A percentile compares a stretch with the other conserved stretches of the same genome.
These are phyloP conservation scores for Leishmania major DNA, from an alignment of 208 protist species.

Conservation along the genomic window DNA sequence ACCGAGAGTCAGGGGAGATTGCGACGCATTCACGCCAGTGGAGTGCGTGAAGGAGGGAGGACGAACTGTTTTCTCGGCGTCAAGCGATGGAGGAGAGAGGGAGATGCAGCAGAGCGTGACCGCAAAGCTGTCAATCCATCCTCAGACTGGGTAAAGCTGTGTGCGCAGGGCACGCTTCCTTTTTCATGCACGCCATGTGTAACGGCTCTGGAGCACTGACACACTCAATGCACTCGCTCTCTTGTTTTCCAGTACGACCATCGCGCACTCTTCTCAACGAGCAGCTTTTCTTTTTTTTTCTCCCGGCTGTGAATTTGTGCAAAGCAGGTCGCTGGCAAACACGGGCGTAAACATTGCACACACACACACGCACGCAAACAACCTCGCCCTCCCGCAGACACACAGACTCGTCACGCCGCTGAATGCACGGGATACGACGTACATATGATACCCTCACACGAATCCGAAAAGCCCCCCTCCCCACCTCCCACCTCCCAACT, in stretches of 20 bases:
- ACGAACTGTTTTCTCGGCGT: background rate
- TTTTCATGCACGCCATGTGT: background rate
- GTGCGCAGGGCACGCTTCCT: background rate
- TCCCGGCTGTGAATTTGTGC: background rate
- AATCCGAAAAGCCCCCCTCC: background rate
- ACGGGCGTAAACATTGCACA: background rate
- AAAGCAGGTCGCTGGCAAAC: background rate
- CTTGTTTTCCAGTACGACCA: background rate
- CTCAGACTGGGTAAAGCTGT: background rate
- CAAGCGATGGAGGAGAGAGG: background rate
- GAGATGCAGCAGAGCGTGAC: background rate
- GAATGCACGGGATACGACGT: background rate
- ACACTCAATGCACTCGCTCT: background rate
- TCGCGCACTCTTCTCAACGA: background rate
- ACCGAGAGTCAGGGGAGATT: background rate
- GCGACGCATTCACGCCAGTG: background rate
- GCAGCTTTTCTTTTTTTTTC: background rate
- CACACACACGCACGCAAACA: background rate
- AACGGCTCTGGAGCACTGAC: background rate
- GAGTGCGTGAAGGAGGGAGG: too few relatives aligned
- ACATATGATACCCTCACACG: background rate
- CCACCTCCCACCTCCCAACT: too few relatives aligned
- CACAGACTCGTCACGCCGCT: background rate
- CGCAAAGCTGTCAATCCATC: background rate
- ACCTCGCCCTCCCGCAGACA: background rate